Evolutionary conservation across 2,329 filamentous ascomycete genomes (phyloP), one percentile per base, ranked within the genome.

Genomic region (Penicillium hordei): DNA sequence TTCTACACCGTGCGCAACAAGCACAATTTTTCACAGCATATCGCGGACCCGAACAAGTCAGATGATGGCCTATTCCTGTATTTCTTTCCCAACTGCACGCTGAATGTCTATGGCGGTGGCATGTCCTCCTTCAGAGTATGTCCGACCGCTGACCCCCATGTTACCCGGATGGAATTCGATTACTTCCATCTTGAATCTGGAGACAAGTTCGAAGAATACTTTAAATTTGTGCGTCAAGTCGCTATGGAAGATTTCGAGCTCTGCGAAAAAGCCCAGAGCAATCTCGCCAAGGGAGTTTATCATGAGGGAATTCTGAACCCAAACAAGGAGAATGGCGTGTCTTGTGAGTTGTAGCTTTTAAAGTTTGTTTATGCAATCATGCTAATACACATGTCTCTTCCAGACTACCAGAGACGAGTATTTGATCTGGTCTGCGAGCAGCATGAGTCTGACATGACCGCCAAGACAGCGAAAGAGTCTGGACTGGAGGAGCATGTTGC

Each of bases 41-140:
- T 85, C 33, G 81, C 82, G 0, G 81, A 84, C 52, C 80, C 82
- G 0, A 74, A 75, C 31, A 83, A 83, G 50, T 75, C 78, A 0
- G 73, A 81, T 33, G 82, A 85, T 59, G 83, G 83, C 0, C 68
- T 85, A 0, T 84, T 85, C 56, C 71, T 85, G 8, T 85, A 83
- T 61, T 82, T 85, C 72, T 85, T 84, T 65, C 83, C 83, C 0
- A 82, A 79, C 58, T 83, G 80, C 64, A 84, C 81, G 0, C 64
- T 84, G 45, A 84, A 84, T 55, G 79, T 85, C 39, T 85, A 85
- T 55, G 83, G 81, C 1, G 83, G 83, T 1, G 83, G 83, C 4
- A 83, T 85, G 81, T 80, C 79, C 12, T 81, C 77, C 5, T 85
- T 84, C 70, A 78, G 83, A 1, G 81, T 83, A 1, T 82, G 81